Base-by-base conservation (phyloP, 495 filamentous ascomycete genomes). In the Penicillium subrubescens region DNA sequence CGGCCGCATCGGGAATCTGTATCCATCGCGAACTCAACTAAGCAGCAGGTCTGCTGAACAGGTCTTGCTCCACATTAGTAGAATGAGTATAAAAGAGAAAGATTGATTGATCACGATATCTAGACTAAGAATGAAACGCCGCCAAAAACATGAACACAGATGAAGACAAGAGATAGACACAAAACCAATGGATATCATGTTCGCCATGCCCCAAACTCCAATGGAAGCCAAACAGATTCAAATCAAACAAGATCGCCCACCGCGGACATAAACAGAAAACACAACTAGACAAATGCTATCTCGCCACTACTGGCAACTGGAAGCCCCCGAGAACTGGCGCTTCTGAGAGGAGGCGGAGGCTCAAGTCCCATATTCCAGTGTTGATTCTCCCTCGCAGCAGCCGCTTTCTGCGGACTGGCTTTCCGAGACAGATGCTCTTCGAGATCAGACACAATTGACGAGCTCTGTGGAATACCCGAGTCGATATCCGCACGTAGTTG, bases 211-310 rank as follows among this genome's bases (percentile, higher is more conserved):
- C 58, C 55, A 64, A 65, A 69, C 66, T 57, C 65, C 71, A 59
- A 25, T 35, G 46, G 37, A 29, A 58, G 44, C 51, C 51, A 67
- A 52, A 27, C 17, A 59, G 8, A 46, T 54, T 35, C 23, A 51
- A 50, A 56, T n/a, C 44, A 55, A 61, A 23, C n/a, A 17, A 56
- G 29, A 59, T 31, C 50, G 50, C 33, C 27, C 12, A 54, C 19
- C 55, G 37, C 33, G 8, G 34, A 60, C 51, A 60, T 5, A 56
- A 27, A 44, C 33, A 34, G 60, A 61, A 54, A 39, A 43, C 19
- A n/a, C 15, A 43, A 33, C 68, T 59, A 76, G 59, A 76, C 74
- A 73, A 76, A 76, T 33, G 74, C 74, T 25, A 76, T 35, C 61
- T 76, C 74, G 6, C 74, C 74, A 48, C 72, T 74, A 33, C 71